Base-by-base conservation (phyloP, 1,139 yeast species). In the Eremothecium cymbalariae region DNA sequence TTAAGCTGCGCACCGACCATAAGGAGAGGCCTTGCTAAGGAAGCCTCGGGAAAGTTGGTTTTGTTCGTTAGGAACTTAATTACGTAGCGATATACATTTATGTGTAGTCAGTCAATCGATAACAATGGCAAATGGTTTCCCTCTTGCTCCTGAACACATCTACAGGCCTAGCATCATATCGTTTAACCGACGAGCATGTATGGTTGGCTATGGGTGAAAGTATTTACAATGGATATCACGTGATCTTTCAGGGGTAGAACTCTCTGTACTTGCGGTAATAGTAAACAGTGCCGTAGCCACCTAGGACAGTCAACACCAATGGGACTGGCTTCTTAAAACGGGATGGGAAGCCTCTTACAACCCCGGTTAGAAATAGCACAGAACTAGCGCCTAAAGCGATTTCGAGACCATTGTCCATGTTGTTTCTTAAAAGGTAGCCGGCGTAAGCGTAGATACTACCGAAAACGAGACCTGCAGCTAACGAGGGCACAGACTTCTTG, bases 381-480 rank as follows among this genome's bases (percentile, higher is more conserved):
- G 74, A 51, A 15, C 94, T 78, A 1, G 88, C 72, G 7, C 77
- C 82, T 36, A 85, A 63, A 1, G 95, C 95, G 27, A 81, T 55
- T 55, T 83, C 90, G 45, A 86, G 67, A 21, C 95, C 96, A 62
- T 74, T 74, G 54, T 82, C 85, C 41, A 75, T 77, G 55, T 84
- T 83, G 40, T 77, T 64, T 44, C 73, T 70, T 45, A 84, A 65
- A 47, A 86, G 66, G 59, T 83, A 82, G 22, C 94, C 95, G 1
- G 95, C 80, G 38, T 68, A 56, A 14, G 85, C 93, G 57, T 77
- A 88, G 28, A 80, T 57, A 4, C 73, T 67, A 8, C 93, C 75
- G 44, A 85, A 67, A 0, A 79, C 64, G 7, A 78, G 51, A 20
- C 96, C 96, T 2, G 93, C 94, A 29, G 77, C 62, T 37, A 86